phyloP scores from a whole-genome alignment of 2,329 filamentous ascomycete genomes.

The Aureobasidium sp. region DNA sequence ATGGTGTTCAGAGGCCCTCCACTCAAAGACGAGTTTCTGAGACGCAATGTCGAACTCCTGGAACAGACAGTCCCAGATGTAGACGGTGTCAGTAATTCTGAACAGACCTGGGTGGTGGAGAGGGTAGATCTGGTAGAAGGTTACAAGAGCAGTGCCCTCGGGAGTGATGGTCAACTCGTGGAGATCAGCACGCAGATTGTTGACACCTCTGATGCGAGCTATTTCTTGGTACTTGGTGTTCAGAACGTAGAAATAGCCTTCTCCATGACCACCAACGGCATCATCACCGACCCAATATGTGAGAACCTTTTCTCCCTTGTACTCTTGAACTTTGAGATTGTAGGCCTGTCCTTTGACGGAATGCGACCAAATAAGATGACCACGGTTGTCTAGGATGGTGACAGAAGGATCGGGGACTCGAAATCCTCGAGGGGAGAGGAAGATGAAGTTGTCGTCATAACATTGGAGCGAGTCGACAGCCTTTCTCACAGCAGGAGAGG shows the following conservation, averaged over 20 bases:
- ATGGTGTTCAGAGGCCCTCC: conserved; percentile 38
- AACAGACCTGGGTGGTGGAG: conserved; percentile 7
- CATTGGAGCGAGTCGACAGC: conserved; percentile 10
- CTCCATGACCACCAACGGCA: conserved; percentile 41
- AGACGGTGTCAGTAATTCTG: conserved; percentile 10
- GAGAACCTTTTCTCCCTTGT: conserved; percentile 38
- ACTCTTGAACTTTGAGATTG: conserved; percentile 41
- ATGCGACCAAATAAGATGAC: conserved; percentile 11
- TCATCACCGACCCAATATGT: conserved; percentile 46
- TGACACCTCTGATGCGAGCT: conserved; percentile 33
- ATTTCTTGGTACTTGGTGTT: conserved; percentile 30
- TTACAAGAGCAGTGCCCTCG: conserved; percentile 23
- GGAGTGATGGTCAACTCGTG: conserved; percentile 39
- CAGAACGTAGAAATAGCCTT: conserved; percentile 40
- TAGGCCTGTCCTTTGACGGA: conserved; percentile 32
- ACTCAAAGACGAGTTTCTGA: conserved; percentile 36
- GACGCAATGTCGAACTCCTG: conserved; percentile 40
- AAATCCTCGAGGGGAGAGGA: conserved; percentile 12
- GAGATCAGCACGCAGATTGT: conserved; percentile 32
- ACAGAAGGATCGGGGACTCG: neutral
- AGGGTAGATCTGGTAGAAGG: conserved; percentile 4
- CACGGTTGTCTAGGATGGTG: conserved; percentile 15
- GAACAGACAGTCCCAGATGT: conserved; percentile 34
- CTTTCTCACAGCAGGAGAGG: conserved; percentile 13
- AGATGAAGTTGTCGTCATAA: conserved; percentile 13